These are phyloP conservation scores for Tolypocladium ovalisporum DNA, from an alignment of 2,329 filamentous ascomycete genomes.

Conservation along the genomic window DNA sequence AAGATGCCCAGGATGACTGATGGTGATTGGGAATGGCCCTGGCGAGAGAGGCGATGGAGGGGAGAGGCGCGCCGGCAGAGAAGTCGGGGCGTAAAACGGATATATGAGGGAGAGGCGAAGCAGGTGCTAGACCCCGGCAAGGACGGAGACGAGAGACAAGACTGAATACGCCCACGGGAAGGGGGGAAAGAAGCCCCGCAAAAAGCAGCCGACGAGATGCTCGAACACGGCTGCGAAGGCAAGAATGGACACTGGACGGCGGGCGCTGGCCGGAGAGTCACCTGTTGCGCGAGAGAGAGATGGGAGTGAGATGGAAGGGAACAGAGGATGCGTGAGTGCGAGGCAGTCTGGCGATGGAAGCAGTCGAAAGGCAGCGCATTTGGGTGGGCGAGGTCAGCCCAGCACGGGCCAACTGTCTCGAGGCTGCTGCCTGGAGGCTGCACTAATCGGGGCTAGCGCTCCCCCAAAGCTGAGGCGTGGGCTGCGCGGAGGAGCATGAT, in stretches of 20 bases:
- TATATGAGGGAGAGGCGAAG: slow-evolving; percentile 13
- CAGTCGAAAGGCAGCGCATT: slow-evolving; percentile 5
- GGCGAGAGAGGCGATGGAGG: background rate
- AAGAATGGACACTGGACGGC: background rate
- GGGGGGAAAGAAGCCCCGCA: background rate
- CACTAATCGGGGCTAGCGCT: slow-evolving; percentile 6
- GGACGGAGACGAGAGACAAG: slow-evolving; percentile 1
- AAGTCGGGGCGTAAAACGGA: slow-evolving; percentile 12
- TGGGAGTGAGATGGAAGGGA: background rate
- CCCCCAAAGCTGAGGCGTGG: slow-evolving; percentile 5
- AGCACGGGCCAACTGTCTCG: slow-evolving; percentile 1
- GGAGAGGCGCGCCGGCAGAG: background rate
- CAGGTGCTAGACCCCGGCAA: slow-evolving; percentile 4
- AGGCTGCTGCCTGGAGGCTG: slow-evolving; percentile 12
- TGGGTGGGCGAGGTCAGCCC: slow-evolving; percentile 7
- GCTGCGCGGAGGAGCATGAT: slow-evolving; percentile 6
- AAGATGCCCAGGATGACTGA: background rate
- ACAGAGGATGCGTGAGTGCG: background rate
- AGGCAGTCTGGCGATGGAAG: slow-evolving; percentile 3
- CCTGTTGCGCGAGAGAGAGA: background rate
- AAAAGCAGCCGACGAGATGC: background rate
- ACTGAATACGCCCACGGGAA: background rate
- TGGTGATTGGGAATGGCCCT: background rate
- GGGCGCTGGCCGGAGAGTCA: slow-evolving; percentile 2
- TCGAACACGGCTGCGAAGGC: background rate